Evolutionary conservation across 768 basidiomycete genomes (phyloP), one percentile per base, ranked within the genome.

Genomic region (Boletus bicolor): DNA sequence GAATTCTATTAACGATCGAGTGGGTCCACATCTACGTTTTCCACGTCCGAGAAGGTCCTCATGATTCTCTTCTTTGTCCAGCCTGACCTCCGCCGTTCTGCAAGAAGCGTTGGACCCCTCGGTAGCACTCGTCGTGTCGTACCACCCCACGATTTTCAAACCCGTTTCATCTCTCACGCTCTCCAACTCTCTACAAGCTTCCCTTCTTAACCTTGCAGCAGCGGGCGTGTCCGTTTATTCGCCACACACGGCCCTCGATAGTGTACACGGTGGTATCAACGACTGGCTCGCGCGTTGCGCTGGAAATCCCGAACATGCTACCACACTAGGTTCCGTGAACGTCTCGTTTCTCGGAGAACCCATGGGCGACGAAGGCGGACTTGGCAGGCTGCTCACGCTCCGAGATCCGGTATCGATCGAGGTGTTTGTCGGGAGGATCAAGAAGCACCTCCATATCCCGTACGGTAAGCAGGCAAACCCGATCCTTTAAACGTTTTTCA

Each of bases 161-260:
- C 84, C 84, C 9, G 74, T 94, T 47, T 75, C 85, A 41, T 84
- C 91, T 28, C 58, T 98, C 57, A 94, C 90, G 0, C 80, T 95
- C 53, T 69, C 82, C 39, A 87, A 87, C 58, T 82, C 93, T 0
- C 76, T 98, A 9, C 93, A 96, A 73, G 70, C 81, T 2, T 89
- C 87, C 5, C 79, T 98, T 24, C 80, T 98, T 6, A 80, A 76
- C 53, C 91, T 94, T 58, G 86, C 87, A 0, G 86, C 91, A 1
- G 78, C 83, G 12, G 94, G 94, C 0, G 86, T 98, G 53, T 89
- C 87, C 1, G 80, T 98, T 5, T 96, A 90, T 74, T 81, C 81
- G 39, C 93, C 96, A 3, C 96, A 98, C 73, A 92, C 90, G 0
- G 83, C 92, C 0, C 79, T 97, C 17, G 96, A 98, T 73, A 79